Evolutionary conservation across 345 rosid species (phyloP).

Genomic region (Sonneratia caseolaris): DNA sequence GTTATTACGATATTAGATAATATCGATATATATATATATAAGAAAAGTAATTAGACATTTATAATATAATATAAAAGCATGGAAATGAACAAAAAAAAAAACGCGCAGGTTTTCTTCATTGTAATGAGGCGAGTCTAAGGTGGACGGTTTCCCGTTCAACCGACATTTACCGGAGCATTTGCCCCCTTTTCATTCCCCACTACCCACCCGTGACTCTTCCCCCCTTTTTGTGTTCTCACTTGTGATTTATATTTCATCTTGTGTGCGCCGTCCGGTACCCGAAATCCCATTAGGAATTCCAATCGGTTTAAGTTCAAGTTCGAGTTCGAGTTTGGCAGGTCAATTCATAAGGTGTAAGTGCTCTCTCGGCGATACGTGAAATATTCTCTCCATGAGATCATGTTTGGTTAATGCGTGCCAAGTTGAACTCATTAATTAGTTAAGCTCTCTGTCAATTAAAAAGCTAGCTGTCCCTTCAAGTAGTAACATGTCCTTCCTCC

Average conservation of each 20-base stretch:
- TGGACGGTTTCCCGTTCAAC: slow-evolving; percentile 61
- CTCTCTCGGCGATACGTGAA: no score
- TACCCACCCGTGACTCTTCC: slow-evolving; percentile 11
- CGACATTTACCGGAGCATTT: slow-evolving; percentile 35
- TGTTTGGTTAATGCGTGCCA: no score
- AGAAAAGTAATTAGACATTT: slow-evolving; percentile 1
- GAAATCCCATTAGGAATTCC: no score
- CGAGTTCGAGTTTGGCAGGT: no score
- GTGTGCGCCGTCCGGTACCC: no score
- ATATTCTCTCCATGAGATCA: no score
- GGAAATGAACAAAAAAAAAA: not conserved
- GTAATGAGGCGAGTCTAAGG: slow-evolving; percentile 46
- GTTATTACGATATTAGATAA: no score
- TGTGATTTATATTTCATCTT: not conserved
- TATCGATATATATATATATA: no score
- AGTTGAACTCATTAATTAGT: no score
- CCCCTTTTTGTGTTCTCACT: slow-evolving; percentile 5
- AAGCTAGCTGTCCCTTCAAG: not conserved
- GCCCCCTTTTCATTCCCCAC: slow-evolving; percentile 11
- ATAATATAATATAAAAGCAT: slow-evolving; percentile 7
- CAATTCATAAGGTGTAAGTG: no score
- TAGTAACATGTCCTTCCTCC: not conserved
- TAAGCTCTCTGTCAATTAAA: no score
- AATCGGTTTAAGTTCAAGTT: no score
- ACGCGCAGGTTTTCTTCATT: slow-evolving; percentile 36